Base-by-base conservation (phyloP, 176 grass and related monocot species). In the Alopecurus myosuroides region DNA sequence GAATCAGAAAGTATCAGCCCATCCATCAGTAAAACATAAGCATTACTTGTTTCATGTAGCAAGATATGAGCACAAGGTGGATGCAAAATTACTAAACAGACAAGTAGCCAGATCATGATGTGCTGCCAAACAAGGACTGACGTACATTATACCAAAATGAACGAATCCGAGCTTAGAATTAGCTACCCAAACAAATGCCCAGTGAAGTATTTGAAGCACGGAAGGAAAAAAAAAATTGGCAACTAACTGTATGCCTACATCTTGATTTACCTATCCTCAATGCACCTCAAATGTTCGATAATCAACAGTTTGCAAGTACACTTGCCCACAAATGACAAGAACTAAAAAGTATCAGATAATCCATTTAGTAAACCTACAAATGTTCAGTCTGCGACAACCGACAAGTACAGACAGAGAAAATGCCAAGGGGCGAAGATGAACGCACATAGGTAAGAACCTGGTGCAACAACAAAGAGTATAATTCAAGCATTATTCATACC, bases 401-500 rank as follows among this genome's bases (percentile, higher is more conserved):
- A n/a, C 49, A 56, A 23, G 31, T 56, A 75, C 41, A 46, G 3
- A 35, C 75, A 79, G 56, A 79, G 55, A 8, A 41, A 56, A 58
- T 17, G 35, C n/a, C 4, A 4, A 62, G 4, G 37, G 57, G 26
- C 37, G 29, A 48, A 77, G 22, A 77, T 83, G n/a, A 9, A 68
- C 26, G n/a, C n/a, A 75, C 10, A 67, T 58, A 81, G 22, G 36
- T 74, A 37, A 67, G 45, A 69, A 85, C 46, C 13, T 34, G 50
- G 23, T 76, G 57, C 44, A 80, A 57, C 26, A 66, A 85, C 35
- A 7, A 58, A 13, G 15, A 61, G 67, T 49, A 34, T 11, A 51
- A 11, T 63, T n/a, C 52, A 40, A 78, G 17, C 62, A 76, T 36
- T 25, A 77, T 52, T 15, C 91, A 74, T 95, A 95, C 93, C 93